Evolutionary conservation across 495 filamentous ascomycete genomes (phyloP).

Genomic region (Neohortaea acidophila): DNA sequence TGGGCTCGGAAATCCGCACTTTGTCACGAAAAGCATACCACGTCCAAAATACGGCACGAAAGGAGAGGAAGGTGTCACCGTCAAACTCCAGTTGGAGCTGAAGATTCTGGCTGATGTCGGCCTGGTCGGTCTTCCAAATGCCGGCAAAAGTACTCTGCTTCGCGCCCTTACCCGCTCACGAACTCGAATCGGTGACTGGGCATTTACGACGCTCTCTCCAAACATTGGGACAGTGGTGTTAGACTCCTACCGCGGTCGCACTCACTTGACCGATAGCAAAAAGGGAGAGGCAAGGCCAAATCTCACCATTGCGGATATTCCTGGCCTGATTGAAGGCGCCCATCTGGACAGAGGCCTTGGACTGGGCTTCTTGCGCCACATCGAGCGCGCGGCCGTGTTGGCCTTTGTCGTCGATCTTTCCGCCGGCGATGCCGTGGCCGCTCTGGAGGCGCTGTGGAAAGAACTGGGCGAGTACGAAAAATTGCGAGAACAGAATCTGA

Average conservation of each 20-base stretch:
- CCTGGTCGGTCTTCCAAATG: slow-evolving; percentile 86
- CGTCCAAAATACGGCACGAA: slow-evolving; percentile 77
- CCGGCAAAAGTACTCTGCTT: slow-evolving; percentile 86
- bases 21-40: slow-evolving; percentile 50
- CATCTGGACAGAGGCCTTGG: slow-evolving; percentile 87
- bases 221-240: slow-evolving; percentile 91
- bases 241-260: slow-evolving; percentile 62
- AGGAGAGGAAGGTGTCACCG: slow-evolving; percentile 59
- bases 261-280: slow-evolving; percentile 27
- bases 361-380: slow-evolving; percentile 80
- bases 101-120: slow-evolving; percentile 92
- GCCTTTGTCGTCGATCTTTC: slow-evolving; percentile 87
- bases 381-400: slow-evolving; percentile 81
- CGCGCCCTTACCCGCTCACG: slow-evolving; percentile 72
- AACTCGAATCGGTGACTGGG: slow-evolving; percentile 85
- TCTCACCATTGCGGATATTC: slow-evolving; percentile 93
- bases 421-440: slow-evolving; percentile 58
- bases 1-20: slow-evolving; percentile 87
- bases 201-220: slow-evolving; percentile 85
- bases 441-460: slow-evolving; percentile 68
- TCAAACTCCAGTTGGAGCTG: slow-evolving; percentile 77
- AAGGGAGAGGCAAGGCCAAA: slow-evolving; percentile 42
- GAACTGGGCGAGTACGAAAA: slow-evolving; percentile 79
- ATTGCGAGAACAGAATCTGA: slow-evolving; percentile 44
- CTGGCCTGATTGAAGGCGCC: slow-evolving; percentile 76